phyloP scores from a whole-genome alignment of 108 stramenopile species.

The Conticribra guillardii region DNA sequence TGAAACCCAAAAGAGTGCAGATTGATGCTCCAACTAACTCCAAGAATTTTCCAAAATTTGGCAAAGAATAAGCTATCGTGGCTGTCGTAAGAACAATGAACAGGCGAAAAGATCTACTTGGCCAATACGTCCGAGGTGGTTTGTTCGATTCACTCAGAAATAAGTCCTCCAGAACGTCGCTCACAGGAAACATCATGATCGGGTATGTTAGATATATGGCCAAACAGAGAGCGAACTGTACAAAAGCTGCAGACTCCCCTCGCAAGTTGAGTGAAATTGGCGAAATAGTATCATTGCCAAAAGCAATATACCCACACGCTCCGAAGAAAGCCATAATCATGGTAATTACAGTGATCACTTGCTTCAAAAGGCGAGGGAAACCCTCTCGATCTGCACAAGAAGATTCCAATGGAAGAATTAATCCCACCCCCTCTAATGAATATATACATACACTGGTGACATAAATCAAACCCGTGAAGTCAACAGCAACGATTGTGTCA shows the following conservation, averaged over 20 bases:
- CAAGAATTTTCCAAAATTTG: slow-evolving; percentile 80
- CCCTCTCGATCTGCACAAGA: slow-evolving; percentile 45
- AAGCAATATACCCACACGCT: slow-evolving; percentile 66
- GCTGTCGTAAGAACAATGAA: slow-evolving; percentile 58
- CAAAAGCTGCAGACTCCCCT: slow-evolving; percentile 57
- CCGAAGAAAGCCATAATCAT: slow-evolving; percentile 76
- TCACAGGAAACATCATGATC: slow-evolving; percentile 86
- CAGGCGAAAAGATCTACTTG: slow-evolving; percentile 33
- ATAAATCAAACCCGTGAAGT: slow-evolving; percentile 60
- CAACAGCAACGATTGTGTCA: slow-evolving; percentile 52
- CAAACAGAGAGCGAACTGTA: slow-evolving; percentile 72
- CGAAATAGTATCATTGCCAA: slow-evolving; percentile 60
- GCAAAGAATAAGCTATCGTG: slow-evolving; percentile 63
- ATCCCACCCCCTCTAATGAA: slow-evolving; percentile 78
- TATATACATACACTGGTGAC: slow-evolving; percentile 73
- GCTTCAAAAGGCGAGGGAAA: slow-evolving; percentile 57
- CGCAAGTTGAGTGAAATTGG: slow-evolving; percentile 78
- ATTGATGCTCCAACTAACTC: slow-evolving; percentile 73
- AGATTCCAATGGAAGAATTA: slow-evolving; percentile 67
- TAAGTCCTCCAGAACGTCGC: slow-evolving; percentile 53
- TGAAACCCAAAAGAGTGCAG: slow-evolving; percentile 76
- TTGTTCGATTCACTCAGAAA: slow-evolving; percentile 26
- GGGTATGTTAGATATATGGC: slow-evolving; percentile 83
- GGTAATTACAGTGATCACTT: slow-evolving; percentile 57
- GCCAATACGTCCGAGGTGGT: slow-evolving; percentile 24